Evolutionary conservation across 441 rosid genomes (phyloP), one percentile per base, ranked within the genome.

Genomic region (Isatis lusitanica): DNA sequence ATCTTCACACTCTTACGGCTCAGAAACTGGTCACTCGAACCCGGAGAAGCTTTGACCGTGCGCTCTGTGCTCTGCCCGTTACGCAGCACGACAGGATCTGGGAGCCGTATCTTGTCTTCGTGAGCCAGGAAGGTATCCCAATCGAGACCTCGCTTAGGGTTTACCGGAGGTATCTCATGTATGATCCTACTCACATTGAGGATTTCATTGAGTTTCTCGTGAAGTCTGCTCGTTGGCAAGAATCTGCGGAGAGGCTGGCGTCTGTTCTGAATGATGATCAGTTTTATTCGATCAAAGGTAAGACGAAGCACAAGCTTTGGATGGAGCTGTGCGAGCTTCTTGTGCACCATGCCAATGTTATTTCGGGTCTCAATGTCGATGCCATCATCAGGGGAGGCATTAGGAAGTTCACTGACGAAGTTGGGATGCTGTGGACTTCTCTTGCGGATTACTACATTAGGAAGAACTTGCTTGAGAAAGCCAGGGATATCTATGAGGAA

Each of bases 301-400:
- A 95, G 80, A 90, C 90, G 0, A 93, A 92, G 84, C 98, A 95
- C 35, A 73, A 84, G 44, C 77, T 92, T 78, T 95, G 98, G 99
- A 82, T 92, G 26, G 99, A 95, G 79, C 69, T 95, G 83, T 92
- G 97, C 17, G 96, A 91, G 69, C 76, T 95, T 80, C 87, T 92
- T 56, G 92, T 96, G 9, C 85, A 73, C 43, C 99, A 87, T 77
- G 99, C 98, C 0, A 87, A 85, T 3, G 90, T 78, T 71, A 93
- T 95, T 44, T 92, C 91, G 0, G 99, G 99, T 21, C 79, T 95
- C 38, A 89, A 92, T 70, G 99, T 95, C 28, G 98, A 92, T 77
- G 98, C 95, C 0, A 92, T 92, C 26, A 95, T 95, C 12, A 89
- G 97, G 73, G 98, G 99, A 50, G 99, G 98, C 48, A 93, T 93